Evolutionary conservation across 108 stramenopile species (phyloP).

Genomic region (Nitzschia palea): DNA sequence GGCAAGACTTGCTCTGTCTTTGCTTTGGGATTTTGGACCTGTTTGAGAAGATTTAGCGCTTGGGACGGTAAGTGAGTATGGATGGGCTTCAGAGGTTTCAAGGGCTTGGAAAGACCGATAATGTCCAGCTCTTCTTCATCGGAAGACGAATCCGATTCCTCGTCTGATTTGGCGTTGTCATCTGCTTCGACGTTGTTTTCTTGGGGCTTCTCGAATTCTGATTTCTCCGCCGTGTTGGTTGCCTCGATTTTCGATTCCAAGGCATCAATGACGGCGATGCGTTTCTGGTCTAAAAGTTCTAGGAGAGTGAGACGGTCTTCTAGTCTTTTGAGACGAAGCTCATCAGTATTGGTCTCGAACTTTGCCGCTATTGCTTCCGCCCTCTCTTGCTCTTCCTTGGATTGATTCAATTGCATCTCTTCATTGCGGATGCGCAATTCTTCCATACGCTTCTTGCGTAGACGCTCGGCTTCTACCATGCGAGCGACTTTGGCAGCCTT

Average conservation of each 20-base stretch:
- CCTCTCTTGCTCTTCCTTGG: conserved; percentile 67
- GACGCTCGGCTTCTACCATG: conserved; percentile 19
- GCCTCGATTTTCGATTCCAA: conserved; percentile 23
- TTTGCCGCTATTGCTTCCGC: conserved; percentile 75
- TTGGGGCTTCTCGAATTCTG: conserved; percentile 48
- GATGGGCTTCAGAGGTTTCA: conserved; percentile 27
- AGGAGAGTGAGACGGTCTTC: conserved; percentile 73
- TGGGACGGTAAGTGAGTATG: conserved; percentile 16
- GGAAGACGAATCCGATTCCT: conserved; percentile 25
- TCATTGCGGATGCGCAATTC: conserved; percentile 75
- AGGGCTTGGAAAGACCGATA: conserved; percentile 13
- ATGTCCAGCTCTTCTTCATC: conserved; percentile 35
- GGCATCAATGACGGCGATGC: conserved; percentile 39
- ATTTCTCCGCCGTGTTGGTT: conserved; percentile 12
- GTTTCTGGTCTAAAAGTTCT: conserved; percentile 56
- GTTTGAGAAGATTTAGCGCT: conserved; percentile 22
- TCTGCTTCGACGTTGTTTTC: conserved; percentile 1
- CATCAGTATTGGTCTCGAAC: conserved; percentile 82
- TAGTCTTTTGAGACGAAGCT: conserved; percentile 56
- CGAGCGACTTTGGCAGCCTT: conserved; percentile 28
- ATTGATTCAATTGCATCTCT: conserved; percentile 60
- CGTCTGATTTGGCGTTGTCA: conserved; percentile 1
- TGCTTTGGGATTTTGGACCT: conserved; percentile 8
- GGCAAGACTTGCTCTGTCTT: conserved; percentile 2
- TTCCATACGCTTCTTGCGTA: conserved; percentile 67